Percentiles rank a stretch among this genome's conserved stretches.
These are phyloP conservation scores for Sporobolomyces pararoseus DNA, from an alignment of 768 basidiomycete genomes.

Conservation along the genomic window DNA sequence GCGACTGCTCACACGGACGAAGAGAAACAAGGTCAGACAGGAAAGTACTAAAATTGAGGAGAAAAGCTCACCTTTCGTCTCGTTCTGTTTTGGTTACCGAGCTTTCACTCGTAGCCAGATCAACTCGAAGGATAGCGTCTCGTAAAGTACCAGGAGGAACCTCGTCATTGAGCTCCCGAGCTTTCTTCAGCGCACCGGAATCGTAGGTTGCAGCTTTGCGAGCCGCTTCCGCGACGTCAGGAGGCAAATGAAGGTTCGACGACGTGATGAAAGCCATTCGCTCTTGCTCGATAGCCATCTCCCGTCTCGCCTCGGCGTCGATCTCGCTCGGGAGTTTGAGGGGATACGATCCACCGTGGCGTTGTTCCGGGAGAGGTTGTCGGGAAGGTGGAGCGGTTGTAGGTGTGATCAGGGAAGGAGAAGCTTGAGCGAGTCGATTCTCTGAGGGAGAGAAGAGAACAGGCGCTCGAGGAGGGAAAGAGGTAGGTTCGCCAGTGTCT, in stretches of 20 bases:
- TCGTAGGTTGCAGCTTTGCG: slow-evolving; percentile 12
- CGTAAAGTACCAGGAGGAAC: slow-evolving; percentile 7
- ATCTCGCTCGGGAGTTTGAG: slow-evolving; percentile 4
- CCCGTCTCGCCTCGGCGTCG: neutral
- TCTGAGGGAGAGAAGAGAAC: slow-evolving; percentile 43
- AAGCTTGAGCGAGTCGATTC: slow-evolving; percentile 37
- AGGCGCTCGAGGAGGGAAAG: slow-evolving; percentile 16
- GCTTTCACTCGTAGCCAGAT: neutral
- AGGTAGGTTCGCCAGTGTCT: slow-evolving; percentile 30
- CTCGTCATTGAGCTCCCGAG: slow-evolving; percentile 11
- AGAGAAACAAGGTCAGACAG: neutral
- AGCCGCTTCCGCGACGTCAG: neutral
- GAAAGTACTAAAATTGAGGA: neutral
- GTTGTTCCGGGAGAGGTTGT: neutral
- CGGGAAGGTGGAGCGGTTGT: slow-evolving; percentile 14
- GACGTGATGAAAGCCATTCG: slow-evolving; percentile 25
- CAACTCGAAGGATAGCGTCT: slow-evolving; percentile 3
- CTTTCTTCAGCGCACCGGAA: slow-evolving; percentile 24
- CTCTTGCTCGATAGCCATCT: slow-evolving; percentile 26
- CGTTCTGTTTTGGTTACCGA: neutral
- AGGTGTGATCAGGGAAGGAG: slow-evolving; percentile 9
- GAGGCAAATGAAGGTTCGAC: slow-evolving; percentile 23
- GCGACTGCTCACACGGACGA: neutral
- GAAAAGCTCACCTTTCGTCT: neutral
- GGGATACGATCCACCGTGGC: slow-evolving; percentile 6